Base-by-base conservation (phyloP, 2,329 filamentous ascomycete genomes). In the Chalaropsis thielavioides region DNA sequence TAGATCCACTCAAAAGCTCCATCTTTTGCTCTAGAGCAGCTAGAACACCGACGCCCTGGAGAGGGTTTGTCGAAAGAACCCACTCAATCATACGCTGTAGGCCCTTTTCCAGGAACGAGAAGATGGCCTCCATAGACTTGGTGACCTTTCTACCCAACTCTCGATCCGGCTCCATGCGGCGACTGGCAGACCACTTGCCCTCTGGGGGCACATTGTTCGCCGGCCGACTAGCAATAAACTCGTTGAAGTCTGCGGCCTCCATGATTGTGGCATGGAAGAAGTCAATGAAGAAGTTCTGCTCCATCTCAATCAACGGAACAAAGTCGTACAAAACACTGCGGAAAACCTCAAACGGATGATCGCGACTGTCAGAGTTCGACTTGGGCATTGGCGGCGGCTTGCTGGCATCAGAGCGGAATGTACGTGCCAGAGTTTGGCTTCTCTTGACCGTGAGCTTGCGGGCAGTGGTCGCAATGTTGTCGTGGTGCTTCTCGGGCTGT, bases 211-310 rank as follows among this genome's bases (percentile, higher is more conserved):
- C 66, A 43, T 67, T 64, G 49, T 67, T 67, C 11, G 67, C 31
- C 19, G 66, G 66, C 4, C 68, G 65, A 1, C 82, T 80, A 22
- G 82, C 79, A 19, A 96, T 87, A 2, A 87, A 82, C 69, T 97
- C 94, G 0, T 88, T 81, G 72, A 96, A 97, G 72, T 96, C 92
- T 17, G 83, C 76, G 43, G 85, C 86, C 70, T 91, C 87, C 35
- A 92, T 79, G 1, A 90, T 95, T n/a, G 88, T 89, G 31, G 94
- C 84, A 70, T 97, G 92, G 81, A 97, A 97, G 74, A 96, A 94
- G 70, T 95, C 90, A n/a, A 96, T 86, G 61, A 96, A 80, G 72
- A 97, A 99, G 72, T 96, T 97, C 73, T 99, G 92, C 75, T 99
- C 94, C 73, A 92, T 92, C 70, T 90, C 86, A 66, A 96, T 85